These are phyloP conservation scores for Lactifluus hygrophoroides DNA, from an alignment of 768 basidiomycete species.

Conservation along the genomic window DNA sequence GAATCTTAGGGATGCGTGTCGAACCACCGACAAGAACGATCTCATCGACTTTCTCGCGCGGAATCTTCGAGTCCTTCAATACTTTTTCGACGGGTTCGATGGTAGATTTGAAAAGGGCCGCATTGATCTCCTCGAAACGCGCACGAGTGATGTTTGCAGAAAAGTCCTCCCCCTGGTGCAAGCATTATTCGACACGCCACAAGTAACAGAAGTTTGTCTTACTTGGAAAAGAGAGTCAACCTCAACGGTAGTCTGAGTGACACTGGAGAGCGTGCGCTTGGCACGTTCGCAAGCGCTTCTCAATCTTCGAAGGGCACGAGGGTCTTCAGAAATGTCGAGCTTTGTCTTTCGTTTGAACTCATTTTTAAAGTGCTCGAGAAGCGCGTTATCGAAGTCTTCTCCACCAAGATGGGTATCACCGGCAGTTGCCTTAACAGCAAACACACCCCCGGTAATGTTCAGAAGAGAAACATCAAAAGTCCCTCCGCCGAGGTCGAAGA, in stretches of 20 bases:
- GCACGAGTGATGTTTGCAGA: slow-evolving; percentile 98
- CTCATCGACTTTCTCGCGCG: slow-evolving; percentile 95
- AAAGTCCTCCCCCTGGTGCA: slow-evolving; percentile 84
- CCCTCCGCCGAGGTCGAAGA: slow-evolving; percentile 99
- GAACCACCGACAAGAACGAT: slow-evolving; percentile 99
- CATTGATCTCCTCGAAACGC: slow-evolving; percentile 99
- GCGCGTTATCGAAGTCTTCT: slow-evolving; percentile 99
- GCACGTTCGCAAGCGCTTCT: slow-evolving; percentile 98
- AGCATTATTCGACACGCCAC: slow-evolving; percentile 9
- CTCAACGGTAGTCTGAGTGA: slow-evolving; percentile 97
- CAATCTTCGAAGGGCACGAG: slow-evolving; percentile 93
- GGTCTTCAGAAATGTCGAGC: slow-evolving; percentile 93
- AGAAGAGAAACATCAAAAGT: slow-evolving; percentile 99
- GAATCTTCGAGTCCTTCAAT: slow-evolving; percentile 97
- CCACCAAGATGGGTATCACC: slow-evolving; percentile 99
- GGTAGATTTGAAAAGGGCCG: slow-evolving; percentile 89
- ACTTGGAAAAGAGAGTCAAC: slow-evolving; percentile 98
- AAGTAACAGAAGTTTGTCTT: slow-evolving; percentile 16
- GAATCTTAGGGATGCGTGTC: slow-evolving; percentile 99
- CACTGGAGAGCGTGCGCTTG: slow-evolving; percentile 96
- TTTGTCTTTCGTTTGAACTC: slow-evolving; percentile 99
- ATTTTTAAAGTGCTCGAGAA: slow-evolving; percentile 97
- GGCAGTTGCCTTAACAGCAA: slow-evolving; percentile 98
- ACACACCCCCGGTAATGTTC: slow-evolving; percentile 96
- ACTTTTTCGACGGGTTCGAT: slow-evolving; percentile 98